Evolutionary conservation across 1,139 yeast species (phyloP), one percentile per base, ranked within the genome.

Genomic region (Candida mesenterica): DNA sequence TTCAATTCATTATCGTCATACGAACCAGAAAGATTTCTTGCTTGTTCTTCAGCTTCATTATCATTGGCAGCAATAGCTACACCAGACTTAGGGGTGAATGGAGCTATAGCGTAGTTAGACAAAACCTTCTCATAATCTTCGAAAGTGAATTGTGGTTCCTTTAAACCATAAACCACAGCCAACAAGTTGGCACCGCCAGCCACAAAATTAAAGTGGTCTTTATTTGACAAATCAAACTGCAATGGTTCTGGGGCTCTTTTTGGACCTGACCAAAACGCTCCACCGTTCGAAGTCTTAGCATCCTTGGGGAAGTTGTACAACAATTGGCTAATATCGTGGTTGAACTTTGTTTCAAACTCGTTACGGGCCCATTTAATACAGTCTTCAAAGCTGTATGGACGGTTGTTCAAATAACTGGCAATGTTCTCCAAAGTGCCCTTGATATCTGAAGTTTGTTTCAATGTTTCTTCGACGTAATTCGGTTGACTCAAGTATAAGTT

Each of bases 201-300:
- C 39, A 92, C 68, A 50, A 90, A 92, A 53, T 85, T 78, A 57
- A 82, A 76, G 57, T 92, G 97, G 52, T 86, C 83, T 9, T 73
- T 72, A 55, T 89, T 80, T 49, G 78, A 67, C 46, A 83, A 71
- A 54, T 89, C 95, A 58, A 92, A 90, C 13, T 49, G 69, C 44
- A 89, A 72, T 15, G 96, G 89, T 31, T 76, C 77, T 37, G 99
- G 99, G 15, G 96, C 96, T 60, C 98, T 82, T 67, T 92, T 92
- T 30, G 97, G 95, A 42, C 97, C 97, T 17, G 96, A 80, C 99
- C 99, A 92, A 65, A 92, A 92, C 46, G 95, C 94, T 24, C 84
- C 90, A 38, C 98, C 98, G 39, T 75, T 75, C 0, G 96, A 81
- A 2, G 97, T 92, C 37, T 76, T 82, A 4, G 97, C 95, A 63